Evolutionary conservation across 148 eudicot species (phyloP), one percentile per base, ranked within the genome.

Genomic region (Vaccinium corymbosum): DNA sequence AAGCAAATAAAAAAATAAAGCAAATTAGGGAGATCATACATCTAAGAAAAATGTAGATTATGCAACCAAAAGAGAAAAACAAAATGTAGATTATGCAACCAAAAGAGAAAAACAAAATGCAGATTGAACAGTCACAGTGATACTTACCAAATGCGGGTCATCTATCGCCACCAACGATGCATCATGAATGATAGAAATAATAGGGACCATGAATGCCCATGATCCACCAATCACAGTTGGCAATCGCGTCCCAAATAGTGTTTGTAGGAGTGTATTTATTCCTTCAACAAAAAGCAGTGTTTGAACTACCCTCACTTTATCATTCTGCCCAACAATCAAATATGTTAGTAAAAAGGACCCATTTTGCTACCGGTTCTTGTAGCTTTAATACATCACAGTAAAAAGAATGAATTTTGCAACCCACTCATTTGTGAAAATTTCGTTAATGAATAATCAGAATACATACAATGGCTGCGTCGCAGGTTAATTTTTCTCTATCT

Each of bases 211-310:
- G 71, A 93, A 97, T 2, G 98, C 98, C 92, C 95, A 95, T 35
- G 99, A 97, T 29, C 95, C 97, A 87, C 99, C 99, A 56, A 97
- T 88, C 9, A 97, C 97, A 17, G 94, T 89, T 1, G 99, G 99
- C 82, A 97, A 85, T 75, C 97, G 88, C 15, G 99, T 97, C 70
- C 99, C 99, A 25, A 97, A 95, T 32, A 97, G 86, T 7, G 98
- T 94, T 87, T 97, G 99, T 59, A 97, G 83, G 46, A 94, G 84
- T 17, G 99, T 97, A 70, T 97, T 97, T 51, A 97, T 89, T 83
- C 99, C 99, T 92, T 91, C 93, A 55, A 97, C 94, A 89, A 97
- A 97, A 4, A 97, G 91, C 89, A 97, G 87, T 3, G 99, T 97
- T 88, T 97, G 99, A 81, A 97, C 92, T 25, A 97, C 99, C 86